Base-by-base conservation (phyloP, 2,329 filamentous ascomycete species). In the Botrytis sinoallii region DNA sequence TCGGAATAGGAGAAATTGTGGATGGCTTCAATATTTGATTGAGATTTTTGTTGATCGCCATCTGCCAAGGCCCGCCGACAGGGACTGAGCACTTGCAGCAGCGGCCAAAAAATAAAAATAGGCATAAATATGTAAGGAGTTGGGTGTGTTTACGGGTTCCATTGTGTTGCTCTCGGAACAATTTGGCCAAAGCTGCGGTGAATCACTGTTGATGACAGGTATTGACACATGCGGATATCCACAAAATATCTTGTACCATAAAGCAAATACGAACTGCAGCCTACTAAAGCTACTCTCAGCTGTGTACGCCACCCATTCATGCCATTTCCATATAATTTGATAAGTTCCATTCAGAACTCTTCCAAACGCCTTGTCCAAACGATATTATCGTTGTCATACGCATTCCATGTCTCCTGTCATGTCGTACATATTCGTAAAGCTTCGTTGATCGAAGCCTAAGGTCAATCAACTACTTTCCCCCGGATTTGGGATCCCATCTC, bases 401-500 rank as follows among this genome's bases (percentile, higher is more conserved):
- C 35, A 71, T 25, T 61, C 9, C 66, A 9, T 57, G 10, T 69
- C 42, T 55, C 25, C 48, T 48, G 35, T 55, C 29, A 59, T 57
- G 35, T 35, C 18, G 35, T 69, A 9, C n/a, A 57, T 25, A 7
- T 25, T 57, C 48, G 35, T 42, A 25, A 42, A 42, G 66, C 48
- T 57, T 32, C 66, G 7, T 44, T 42, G 35, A 57, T 57, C 48
- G 38, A 42, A 42, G 48, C 65, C 29, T 9, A 22, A 9, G 38
- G n/a, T 10, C 35, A 44, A 22, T 59, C 66, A 67, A 35, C 46
- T 72, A 16, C 61, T 46, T 35, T 52, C 14, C 38, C 35, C 42
- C 5, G 66, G 70, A n/a, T 77, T 44, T 44, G 77, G 76, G 71
- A 79, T 75, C 7, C 72, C 74, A 35, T 77, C 74, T 12, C 76